Conservation (phyloP, 768 basidiomycete genomes). For the Auricularia heimuer region DNA sequence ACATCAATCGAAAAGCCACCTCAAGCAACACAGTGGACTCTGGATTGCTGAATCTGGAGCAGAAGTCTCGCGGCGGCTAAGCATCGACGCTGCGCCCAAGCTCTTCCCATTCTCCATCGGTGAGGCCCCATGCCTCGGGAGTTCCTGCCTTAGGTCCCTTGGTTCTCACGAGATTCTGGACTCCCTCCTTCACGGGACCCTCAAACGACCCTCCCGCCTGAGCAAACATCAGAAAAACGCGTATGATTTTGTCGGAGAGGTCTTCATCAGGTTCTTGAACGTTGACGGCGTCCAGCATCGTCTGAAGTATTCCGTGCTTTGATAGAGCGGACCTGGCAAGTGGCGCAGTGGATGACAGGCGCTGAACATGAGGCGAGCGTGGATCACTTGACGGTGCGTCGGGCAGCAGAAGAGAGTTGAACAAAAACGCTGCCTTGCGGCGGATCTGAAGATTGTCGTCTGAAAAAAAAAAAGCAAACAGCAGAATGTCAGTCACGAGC, state of each 20-base stretch:
- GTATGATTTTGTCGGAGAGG: constrained; percentile 2
- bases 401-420: constrained; percentile 60
- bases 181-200: background rate
- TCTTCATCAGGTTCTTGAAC: background rate
- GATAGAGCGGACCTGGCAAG: background rate
- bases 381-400: constrained; percentile 13
- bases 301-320: background rate
- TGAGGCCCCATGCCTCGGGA: constrained; percentile 1
- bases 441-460: constrained; percentile 74
- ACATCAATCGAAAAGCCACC: too few species aligned
- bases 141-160: background rate
- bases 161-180: background rate
- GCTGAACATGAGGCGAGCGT: background rate
- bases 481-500: background rate
- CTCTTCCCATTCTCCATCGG: constrained; percentile 2
- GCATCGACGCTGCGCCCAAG: background rate
- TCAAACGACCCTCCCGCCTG: constrained; percentile 1
- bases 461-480: constrained; percentile 17
- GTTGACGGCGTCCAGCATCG: background rate
- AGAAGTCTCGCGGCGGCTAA: too few species aligned
- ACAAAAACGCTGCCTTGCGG: constrained; percentile 68
- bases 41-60: too few species aligned
- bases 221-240: constrained; percentile 3
- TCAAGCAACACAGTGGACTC: too few species aligned
- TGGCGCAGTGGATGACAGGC: background rate